These are phyloP conservation scores for Exophiala spinifera DNA, from an alignment of 2,329 filamentous ascomycete species.

Conservation along the genomic window DNA sequence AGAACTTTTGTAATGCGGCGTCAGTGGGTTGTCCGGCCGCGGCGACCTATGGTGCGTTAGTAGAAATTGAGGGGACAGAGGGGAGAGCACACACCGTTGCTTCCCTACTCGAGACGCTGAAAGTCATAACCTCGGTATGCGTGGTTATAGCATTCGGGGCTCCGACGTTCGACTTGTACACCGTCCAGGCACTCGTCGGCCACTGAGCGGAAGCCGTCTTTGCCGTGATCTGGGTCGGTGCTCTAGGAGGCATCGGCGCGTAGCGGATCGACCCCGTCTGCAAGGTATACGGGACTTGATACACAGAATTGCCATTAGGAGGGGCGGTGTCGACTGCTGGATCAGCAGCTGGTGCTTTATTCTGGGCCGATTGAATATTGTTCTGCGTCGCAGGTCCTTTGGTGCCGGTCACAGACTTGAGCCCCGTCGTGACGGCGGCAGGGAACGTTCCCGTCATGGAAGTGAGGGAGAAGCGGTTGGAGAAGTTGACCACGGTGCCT, in stretches of 20 bases:
- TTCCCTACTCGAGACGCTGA: conserved; percentile 51
- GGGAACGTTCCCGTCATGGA: conserved; percentile 63
- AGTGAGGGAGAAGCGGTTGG: conserved; percentile 60
- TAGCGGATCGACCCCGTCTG: conserved; percentile 59
- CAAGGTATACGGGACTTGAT: conserved; percentile 51
- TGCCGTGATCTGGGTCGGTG: conserved; percentile 57
- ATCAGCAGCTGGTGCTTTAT: conserved; percentile 31
- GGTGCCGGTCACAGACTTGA: conserved; percentile 36
- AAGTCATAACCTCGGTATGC: conserved; percentile 51
- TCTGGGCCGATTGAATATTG: conserved; percentile 29
- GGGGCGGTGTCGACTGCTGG: conserved; percentile 6
- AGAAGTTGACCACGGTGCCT: conserved; percentile 59
- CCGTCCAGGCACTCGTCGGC: conserved; percentile 54
- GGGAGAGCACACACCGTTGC: conserved; percentile 54
- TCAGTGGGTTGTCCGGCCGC: conserved; percentile 48
- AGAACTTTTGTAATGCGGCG: conserved; percentile 56
- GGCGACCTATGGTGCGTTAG: conserved; percentile 46
- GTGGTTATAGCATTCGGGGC: conserved; percentile 53
- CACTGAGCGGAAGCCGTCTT: conserved; percentile 50
- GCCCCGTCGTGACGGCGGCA: conserved; percentile 37
- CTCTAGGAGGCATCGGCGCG: conserved; percentile 60
- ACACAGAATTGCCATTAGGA: conserved; percentile 28
- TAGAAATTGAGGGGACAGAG: background rate
- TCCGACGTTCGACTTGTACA: conserved; percentile 42
- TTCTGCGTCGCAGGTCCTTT: conserved; percentile 24